Conservation (phyloP, 1,284 basidiomycete genomes). For the Pyrrhoderma noxium region DNA sequence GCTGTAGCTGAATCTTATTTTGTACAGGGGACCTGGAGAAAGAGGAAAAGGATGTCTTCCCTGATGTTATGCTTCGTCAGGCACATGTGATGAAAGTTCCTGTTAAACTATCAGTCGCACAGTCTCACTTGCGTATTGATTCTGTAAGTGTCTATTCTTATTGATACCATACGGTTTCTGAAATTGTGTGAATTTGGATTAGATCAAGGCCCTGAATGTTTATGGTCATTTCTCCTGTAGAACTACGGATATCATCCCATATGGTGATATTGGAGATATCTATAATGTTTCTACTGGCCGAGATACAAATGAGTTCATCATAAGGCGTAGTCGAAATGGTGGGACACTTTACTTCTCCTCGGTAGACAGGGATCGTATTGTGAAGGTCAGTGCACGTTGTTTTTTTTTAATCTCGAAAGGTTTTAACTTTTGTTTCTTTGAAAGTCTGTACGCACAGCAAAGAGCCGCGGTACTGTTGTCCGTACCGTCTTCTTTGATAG, state of each 20-base stretch:
- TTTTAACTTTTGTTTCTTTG: background rate
- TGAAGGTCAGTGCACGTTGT: slow-evolving; percentile 44
- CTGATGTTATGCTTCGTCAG: slow-evolving; percentile 57
- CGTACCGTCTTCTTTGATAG: slow-evolving; percentile 55
- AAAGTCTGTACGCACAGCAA: slow-evolving; percentile 62
- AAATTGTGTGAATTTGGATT: slow-evolving; percentile 22
- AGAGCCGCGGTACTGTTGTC: slow-evolving; percentile 54
- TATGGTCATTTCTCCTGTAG: slow-evolving; percentile 59
- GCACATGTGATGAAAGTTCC: slow-evolving; percentile 54
- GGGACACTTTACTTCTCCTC: slow-evolving; percentile 67
- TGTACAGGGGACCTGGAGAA: slow-evolving; percentile 49
- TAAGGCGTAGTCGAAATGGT: slow-evolving; percentile 64
- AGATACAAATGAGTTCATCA: slow-evolving; percentile 75
- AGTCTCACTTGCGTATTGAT: slow-evolving; percentile 60
- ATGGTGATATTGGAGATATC: slow-evolving; percentile 78
- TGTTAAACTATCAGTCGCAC: slow-evolving; percentile 53
- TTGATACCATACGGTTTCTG: background rate
- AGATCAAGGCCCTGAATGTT: slow-evolving; percentile 56
- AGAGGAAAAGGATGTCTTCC: slow-evolving; percentile 45
- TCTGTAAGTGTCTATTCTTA: slow-evolving; percentile 39
- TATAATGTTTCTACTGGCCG: slow-evolving; percentile 71
- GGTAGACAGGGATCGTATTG: slow-evolving; percentile 59
- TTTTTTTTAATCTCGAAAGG: slow-evolving; percentile 2
- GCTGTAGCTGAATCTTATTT: background rate
- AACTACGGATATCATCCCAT: slow-evolving; percentile 71